A percentile compares a stretch with the other conserved stretches of the same genome.
phyloP scores from a whole-genome alignment of 2,329 filamentous ascomycete genomes.

The Scopulariopsis brevicaulis region DNA sequence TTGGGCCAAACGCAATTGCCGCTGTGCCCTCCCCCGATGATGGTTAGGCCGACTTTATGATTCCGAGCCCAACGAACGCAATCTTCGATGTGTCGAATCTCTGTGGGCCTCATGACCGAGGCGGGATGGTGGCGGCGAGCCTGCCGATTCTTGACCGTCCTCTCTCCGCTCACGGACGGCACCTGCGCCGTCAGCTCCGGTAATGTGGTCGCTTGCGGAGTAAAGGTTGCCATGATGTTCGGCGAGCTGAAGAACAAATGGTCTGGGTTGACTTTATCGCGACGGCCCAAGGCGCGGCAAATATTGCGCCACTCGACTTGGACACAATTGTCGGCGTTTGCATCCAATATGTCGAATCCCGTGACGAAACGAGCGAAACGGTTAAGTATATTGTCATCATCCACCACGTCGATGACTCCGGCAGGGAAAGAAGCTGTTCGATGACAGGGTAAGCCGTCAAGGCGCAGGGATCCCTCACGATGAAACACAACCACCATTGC shows the following conservation, averaged over 20 bases:
- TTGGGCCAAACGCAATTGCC: conserved; percentile 42
- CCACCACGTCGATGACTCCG: conserved; percentile 26
- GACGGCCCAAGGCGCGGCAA: conserved; percentile 34
- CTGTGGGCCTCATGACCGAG: conserved; percentile 30
- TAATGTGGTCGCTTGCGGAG: conserved; percentile 20
- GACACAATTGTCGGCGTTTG: conserved; percentile 16
- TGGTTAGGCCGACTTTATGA: conserved; percentile 28
- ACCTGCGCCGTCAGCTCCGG: conserved; percentile 28
- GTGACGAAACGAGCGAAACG: conserved; percentile 39
- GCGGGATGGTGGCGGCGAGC: conserved; percentile 31
- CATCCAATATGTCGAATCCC: conserved; percentile 26
- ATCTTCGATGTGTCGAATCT: conserved; percentile 35
- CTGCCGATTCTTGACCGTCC: conserved; percentile 37
- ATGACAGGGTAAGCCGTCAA: conserved; percentile 37
- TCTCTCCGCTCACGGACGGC: conserved; percentile 16
- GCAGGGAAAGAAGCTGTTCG: conserved; percentile 31
- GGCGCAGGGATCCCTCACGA: conserved; percentile 26
- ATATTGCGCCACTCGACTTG: conserved; percentile 32
- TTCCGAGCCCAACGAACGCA: conserved; percentile 46
- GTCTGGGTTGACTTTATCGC: conserved; percentile 20
- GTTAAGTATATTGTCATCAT: conserved; percentile 34
- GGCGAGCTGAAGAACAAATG: conserved; percentile 37
- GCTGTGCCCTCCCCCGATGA: conserved; percentile 49
- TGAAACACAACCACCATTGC: conserved; percentile 44
- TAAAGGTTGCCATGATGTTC: conserved; percentile 40